Evolutionary conservation across 2,329 filamentous ascomycete genomes (phyloP).

Genomic region (Pseudogymnoascus verrucosus): DNA sequence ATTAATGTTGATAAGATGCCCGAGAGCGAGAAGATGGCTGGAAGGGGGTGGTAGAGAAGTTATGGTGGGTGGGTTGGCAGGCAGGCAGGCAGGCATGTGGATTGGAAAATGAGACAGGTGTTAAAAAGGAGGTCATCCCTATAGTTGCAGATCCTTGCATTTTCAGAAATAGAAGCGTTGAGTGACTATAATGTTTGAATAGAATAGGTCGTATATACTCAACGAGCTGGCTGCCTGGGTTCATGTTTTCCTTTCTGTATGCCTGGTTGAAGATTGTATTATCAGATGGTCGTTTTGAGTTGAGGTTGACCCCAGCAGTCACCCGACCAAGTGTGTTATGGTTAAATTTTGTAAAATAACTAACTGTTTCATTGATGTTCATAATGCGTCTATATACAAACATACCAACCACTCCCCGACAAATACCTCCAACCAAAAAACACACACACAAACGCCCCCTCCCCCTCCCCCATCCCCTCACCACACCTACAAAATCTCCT

Average conservation of each 20-base stretch:
- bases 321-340: too few relatives aligned
- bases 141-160: not conserved
- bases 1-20: slow-evolving; percentile 78
- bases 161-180: not conserved
- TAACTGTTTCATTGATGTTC: not conserved
- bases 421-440: not conserved
- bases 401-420: not conserved
- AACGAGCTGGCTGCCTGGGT: not conserved
- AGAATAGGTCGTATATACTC: not conserved
- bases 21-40: slow-evolving; percentile 73
- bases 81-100: too few relatives aligned
- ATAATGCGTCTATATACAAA: not conserved
- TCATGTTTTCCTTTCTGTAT: too few relatives aligned
- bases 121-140: not conserved
- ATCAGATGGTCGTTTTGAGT: too few relatives aligned
- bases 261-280: too few relatives aligned
- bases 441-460: not conserved
- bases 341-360: not conserved
- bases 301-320: too few relatives aligned
- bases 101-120: not conserved
- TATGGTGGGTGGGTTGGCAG: slow-evolving; percentile 39
- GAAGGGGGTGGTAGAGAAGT: slow-evolving; percentile 65
- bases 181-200: not conserved
- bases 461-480: not conserved
- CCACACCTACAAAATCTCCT: slow-evolving; percentile 59